These are phyloP conservation scores for Chaetomium strumarium DNA, from an alignment of 2,329 filamentous ascomycete species.

Conservation along the genomic window DNA sequence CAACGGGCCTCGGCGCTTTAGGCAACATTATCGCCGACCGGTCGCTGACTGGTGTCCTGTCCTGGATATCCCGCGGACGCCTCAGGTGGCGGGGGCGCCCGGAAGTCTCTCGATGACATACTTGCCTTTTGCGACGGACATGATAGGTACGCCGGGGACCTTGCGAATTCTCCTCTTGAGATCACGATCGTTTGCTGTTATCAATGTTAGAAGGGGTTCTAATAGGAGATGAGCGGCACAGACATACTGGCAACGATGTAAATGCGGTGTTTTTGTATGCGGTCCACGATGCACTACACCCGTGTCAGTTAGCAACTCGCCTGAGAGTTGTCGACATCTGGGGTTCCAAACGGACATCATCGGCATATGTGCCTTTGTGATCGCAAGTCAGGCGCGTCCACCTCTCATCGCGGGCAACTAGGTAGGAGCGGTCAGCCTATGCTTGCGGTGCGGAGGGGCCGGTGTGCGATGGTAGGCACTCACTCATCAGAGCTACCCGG, in stretches of 20 bases:
- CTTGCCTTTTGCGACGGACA: conserved; percentile 82
- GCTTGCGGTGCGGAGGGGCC: conserved; percentile 33
- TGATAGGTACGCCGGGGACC: conserved; percentile 61
- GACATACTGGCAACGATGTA: conserved; percentile 67
- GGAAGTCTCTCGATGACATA: conserved; percentile 92
- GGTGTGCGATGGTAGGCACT: conserved; percentile 4
- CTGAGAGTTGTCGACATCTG: too few relatives aligned
- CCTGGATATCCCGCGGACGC: neutral
- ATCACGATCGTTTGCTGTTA: conserved; percentile 61
- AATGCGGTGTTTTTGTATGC: conserved; percentile 67
- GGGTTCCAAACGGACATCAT: conserved; percentile 32
- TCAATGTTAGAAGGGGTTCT: neutral
- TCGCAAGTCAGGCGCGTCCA: conserved; percentile 84
- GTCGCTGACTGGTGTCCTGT: neutral
- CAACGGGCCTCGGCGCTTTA: too few relatives aligned
- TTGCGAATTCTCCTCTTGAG: conserved; percentile 80
- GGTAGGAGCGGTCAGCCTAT: conserved; percentile 31
- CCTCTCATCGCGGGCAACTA: conserved; percentile 79
- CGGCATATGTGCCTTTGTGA: conserved; percentile 80
- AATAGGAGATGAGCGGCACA: neutral
- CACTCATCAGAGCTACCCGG: conserved; percentile 56
- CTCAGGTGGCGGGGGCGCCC: conserved; percentile 65
- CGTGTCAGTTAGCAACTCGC: conserved; percentile 42
- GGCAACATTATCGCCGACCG: too few relatives aligned
- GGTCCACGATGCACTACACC: conserved; percentile 68